Evolutionary conservation across 164 flowering plant species (phyloP), one percentile per base, ranked within the genome.

Genomic region (Nelumbo lutea): DNA sequence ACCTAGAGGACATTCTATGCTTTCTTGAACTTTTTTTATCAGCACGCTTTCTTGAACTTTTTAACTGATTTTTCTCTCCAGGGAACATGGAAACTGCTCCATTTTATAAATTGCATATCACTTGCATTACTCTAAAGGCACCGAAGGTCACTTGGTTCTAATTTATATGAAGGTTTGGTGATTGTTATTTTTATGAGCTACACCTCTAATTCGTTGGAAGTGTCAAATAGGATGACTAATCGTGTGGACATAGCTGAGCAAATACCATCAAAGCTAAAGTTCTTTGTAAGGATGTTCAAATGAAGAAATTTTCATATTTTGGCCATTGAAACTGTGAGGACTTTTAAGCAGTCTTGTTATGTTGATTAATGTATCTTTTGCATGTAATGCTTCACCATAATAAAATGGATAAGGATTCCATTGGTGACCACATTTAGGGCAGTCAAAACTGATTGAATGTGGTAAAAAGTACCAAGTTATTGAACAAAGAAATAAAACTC

Each of bases 61-160:
- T 6, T 56, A 52, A 6, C 47, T 51, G 64, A n/a, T 51, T 46
- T 27, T 1, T 51, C 39, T 59, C 14, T 55, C 59, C 42, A 83
- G 86, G 81, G 83, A 73, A 53, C 74, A 76, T 72, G 83, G 84
- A 46, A 76, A 75, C 78, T 88, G 90, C 86, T 57, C 76, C 76
- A 82, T 88, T 67, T 60, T 88, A 69, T 86, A 76, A 79, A 64
- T 64, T 41, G 42, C 56, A 42, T 27, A 72, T 39, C 42, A 2
- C 45, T 61, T 52, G 15, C 3, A 45, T 50, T 27, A 39, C 39
- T 14, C 6, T 27, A 39, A 45, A 64, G 46, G 55, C 55, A 45
- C 64, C 73, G 55, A 44, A 45, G 68, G 68, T 42, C 45, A 52
- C n/a, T 13, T 42, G 48, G 3, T n/a, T 61, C 41, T 53, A 14